These are phyloP conservation scores for Cystobasidium pallidum DNA, from an alignment of 1,284 basidiomycete genomes.

Conservation along the genomic window DNA sequence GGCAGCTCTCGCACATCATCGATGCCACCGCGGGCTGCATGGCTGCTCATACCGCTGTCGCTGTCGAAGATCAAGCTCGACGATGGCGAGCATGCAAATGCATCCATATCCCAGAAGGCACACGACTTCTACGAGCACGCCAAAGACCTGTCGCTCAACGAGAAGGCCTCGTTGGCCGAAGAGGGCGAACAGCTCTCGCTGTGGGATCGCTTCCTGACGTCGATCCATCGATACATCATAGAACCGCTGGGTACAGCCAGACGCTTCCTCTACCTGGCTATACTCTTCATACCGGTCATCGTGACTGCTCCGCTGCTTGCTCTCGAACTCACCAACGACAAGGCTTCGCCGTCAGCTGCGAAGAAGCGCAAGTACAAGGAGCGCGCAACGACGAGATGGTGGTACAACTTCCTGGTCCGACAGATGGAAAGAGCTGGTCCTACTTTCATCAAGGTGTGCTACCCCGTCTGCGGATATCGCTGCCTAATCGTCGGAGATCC, in stretches of 20 bases:
- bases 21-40: neutral
- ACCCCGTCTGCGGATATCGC: too few species aligned
- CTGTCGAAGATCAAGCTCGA: slow-evolving; percentile 20
- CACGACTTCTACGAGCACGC: slow-evolving; percentile 32
- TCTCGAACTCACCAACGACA: slow-evolving; percentile 62
- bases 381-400: slow-evolving; percentile 71
- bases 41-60: slow-evolving; percentile 27
- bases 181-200: slow-evolving; percentile 25
- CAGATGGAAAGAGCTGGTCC: slow-evolving; percentile 95
- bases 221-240: slow-evolving; percentile 63
- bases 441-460: slow-evolving; percentile 90
- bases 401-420: slow-evolving; percentile 85
- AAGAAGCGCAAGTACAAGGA: slow-evolving; percentile 64
- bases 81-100: neutral
- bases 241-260: slow-evolving; percentile 83
- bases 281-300: slow-evolving; percentile 86
- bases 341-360: slow-evolving; percentile 56
- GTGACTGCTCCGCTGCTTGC: slow-evolving; percentile 81
- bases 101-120: neutral
- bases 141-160: slow-evolving; percentile 15
- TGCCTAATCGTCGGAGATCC: neutral
- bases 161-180: slow-evolving; percentile 19
- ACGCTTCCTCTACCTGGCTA: slow-evolving; percentile 81
- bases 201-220: slow-evolving; percentile 23
- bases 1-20: neutral